Base-by-base conservation (phyloP, 495 filamentous ascomycete genomes). In the Letharia lupina region DNA sequence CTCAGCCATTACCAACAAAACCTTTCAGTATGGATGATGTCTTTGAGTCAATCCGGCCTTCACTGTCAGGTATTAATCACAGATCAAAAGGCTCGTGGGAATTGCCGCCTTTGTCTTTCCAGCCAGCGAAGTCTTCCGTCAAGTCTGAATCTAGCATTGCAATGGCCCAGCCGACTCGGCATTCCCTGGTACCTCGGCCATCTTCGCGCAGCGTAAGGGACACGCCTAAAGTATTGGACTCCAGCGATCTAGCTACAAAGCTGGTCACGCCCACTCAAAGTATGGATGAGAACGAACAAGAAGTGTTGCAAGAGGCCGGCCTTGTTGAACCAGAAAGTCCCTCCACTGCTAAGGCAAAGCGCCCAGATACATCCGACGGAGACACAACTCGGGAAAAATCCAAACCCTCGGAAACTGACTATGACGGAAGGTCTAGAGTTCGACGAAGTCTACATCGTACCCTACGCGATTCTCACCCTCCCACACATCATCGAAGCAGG, bases 371-470 rank as follows among this genome's bases (percentile, higher is more conserved):
- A 33, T 23, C 74, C 73, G 31, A 75, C 70, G 73, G 74, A 10
- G 74, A 78, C 12, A 73, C 73, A 11, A 71, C 74, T 42, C 76
- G 75, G 52, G 67, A 65, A 2, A 69, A 62, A 31, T 74, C 75
- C 12, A 80, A 75, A 47, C 67, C 71, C n/a, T 71, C 72, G 9
- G 80, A 79, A 2, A 65, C 71, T 4, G 69, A 71, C 18, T 73
- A 73, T 68, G 82, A 85, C 56, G 81, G 78, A 62, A 80, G 73
- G 75, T 76, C 74, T 70, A 92, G 85, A 63, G 86, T 89, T 44
- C 89, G 94, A 20, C 90, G 91, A 64, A 95, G 93, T 75, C 80
- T 98, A n/a, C 93, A 96, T 70, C 87, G 92, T 56, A 96, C 92
- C n/a, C 82, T 98, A 12, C 86, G 94, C 62, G 93, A 97, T 65